phyloP scores from a whole-genome alignment of 352 stramenopile genomes.

The Labyrinthula sp. region DNA sequence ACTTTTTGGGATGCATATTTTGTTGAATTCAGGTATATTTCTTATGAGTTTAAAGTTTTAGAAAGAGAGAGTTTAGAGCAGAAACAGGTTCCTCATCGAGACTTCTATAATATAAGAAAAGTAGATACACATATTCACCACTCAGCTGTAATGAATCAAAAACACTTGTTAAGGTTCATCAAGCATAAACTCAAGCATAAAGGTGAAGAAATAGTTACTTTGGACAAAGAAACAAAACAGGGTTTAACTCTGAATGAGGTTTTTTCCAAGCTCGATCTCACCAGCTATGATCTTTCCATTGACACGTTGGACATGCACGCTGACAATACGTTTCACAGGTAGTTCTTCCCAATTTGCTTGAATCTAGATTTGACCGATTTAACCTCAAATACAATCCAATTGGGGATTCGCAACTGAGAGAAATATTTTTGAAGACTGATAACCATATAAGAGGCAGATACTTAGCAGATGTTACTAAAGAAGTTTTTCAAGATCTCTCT shows the following conservation, averaged over 20 bases:
- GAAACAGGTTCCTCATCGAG: slow-evolving; percentile 81
- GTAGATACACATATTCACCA: slow-evolving; percentile 97
- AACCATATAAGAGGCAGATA: slow-evolving; percentile 75
- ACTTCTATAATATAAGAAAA: slow-evolving; percentile 94
- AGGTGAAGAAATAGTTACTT: slow-evolving; percentile 62
- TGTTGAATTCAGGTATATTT: slow-evolving; percentile 84
- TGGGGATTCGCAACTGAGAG: slow-evolving; percentile 68
- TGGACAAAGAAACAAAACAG: slow-evolving; percentile 73
- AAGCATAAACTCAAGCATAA: slow-evolving; percentile 63
- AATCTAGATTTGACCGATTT: slow-evolving; percentile 98
- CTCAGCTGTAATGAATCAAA: slow-evolving; percentile 82
- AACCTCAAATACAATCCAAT: slow-evolving; percentile 96
- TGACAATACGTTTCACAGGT: slow-evolving; percentile 90
- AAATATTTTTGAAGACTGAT: slow-evolving; percentile 97
- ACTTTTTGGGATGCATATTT: slow-evolving; percentile 80
- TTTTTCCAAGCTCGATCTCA: slow-evolving; percentile 70
- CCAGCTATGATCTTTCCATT: slow-evolving; percentile 89
- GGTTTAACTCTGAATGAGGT: slow-evolving; percentile 84
- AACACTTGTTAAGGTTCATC: slow-evolving; percentile 65
- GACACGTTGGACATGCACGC: slow-evolving; percentile 96
- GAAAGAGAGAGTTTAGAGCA: slow-evolving; percentile 74
- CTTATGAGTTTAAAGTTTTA: slow-evolving; percentile 1
- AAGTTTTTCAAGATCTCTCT: slow-evolving; percentile 54
- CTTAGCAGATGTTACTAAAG: slow-evolving; percentile 81
- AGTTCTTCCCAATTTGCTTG: too few relatives aligned